A percentile compares a stretch with the other conserved stretches of the same genome.
Conservation (phyloP, 192 early-diverging fungal genomes). For the Backusella luteola region DNA sequence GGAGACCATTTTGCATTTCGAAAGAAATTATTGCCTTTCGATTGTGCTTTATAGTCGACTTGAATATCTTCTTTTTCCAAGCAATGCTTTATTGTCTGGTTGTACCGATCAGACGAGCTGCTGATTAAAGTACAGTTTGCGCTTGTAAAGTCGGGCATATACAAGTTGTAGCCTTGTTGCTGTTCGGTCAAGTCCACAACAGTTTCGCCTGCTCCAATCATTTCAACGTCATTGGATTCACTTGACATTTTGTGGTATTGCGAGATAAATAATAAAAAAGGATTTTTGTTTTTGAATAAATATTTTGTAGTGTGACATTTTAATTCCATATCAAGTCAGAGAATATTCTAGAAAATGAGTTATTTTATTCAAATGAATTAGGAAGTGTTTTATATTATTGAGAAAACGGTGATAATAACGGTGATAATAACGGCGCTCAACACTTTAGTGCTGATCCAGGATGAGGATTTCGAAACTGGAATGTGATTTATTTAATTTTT, state of each 20-base stretch:
- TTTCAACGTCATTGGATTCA: background rate
- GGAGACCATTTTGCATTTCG: constrained; percentile 67
- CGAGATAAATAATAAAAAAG: too few species aligned
- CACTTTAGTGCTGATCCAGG: too few species aligned
- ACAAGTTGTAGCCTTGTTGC: background rate
- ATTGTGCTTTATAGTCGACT: background rate
- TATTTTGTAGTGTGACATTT: background rate
- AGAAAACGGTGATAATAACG: too few species aligned
- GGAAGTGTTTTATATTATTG: too few species aligned
- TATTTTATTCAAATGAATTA: too few species aligned
- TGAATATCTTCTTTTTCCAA: background rate
- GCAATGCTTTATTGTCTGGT: background rate
- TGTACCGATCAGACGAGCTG: background rate
- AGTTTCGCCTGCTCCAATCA: background rate
- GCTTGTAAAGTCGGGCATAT: background rate
- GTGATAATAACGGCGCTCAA: too few species aligned
- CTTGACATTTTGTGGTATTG: background rate
- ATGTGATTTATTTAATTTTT: too few species aligned
- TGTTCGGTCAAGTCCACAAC: background rate
- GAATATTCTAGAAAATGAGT: background rate
- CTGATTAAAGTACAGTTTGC: background rate
- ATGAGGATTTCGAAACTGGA: too few species aligned
- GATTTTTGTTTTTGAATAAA: too few species aligned
- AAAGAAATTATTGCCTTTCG: constrained; percentile 51
- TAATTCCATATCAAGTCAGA: background rate